These are phyloP conservation scores for Podospora appendiculata DNA, from an alignment of 495 filamentous ascomycete species.

Conservation along the genomic window DNA sequence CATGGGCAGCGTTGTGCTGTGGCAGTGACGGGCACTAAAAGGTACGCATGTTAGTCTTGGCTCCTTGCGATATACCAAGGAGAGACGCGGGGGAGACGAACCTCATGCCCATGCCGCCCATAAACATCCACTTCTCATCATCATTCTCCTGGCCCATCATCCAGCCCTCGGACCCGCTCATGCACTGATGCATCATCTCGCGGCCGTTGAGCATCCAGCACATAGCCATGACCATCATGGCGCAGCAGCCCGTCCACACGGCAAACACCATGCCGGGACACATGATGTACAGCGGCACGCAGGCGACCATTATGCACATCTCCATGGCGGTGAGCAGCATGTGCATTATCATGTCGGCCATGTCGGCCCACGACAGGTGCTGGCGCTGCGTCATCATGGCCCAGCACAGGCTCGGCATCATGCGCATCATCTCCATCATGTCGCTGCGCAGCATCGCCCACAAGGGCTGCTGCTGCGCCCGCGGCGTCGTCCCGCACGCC, in stretches of 20 bases:
- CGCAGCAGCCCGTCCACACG: constrained; percentile 13
- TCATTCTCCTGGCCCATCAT: constrained; percentile 19
- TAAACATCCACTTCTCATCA: constrained; percentile 29
- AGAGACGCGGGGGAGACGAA: constrained; percentile 1
- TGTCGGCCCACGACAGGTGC: constrained; percentile 13
- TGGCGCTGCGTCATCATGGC: constrained; percentile 12
- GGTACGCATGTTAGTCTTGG: too few species aligned
- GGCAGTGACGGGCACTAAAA: constrained; percentile 15
- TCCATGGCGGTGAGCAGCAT: constrained; percentile 18
- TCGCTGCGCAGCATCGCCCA: constrained; percentile 17
- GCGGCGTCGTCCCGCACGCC: constrained; percentile 26
- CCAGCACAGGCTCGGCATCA: constrained; percentile 16
- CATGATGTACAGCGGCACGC: constrained; percentile 19
- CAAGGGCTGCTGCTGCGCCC: constrained; percentile 20
- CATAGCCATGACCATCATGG: constrained; percentile 12
- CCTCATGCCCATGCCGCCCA: constrained; percentile 27
- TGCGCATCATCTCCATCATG: constrained; percentile 11
- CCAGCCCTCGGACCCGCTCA: constrained; percentile 3
- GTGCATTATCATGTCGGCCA: constrained; percentile 14
- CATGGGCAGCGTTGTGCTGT: constrained; percentile 15
- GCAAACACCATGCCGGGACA: constrained; percentile 22
- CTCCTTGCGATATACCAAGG: too few species aligned
- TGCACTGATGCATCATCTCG: constrained; percentile 12
- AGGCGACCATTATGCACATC: constrained; percentile 18
- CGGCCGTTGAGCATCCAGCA: constrained; percentile 19